Conservation (phyloP, 768 basidiomycete genomes). For the Dentipellis fragilis region DNA sequence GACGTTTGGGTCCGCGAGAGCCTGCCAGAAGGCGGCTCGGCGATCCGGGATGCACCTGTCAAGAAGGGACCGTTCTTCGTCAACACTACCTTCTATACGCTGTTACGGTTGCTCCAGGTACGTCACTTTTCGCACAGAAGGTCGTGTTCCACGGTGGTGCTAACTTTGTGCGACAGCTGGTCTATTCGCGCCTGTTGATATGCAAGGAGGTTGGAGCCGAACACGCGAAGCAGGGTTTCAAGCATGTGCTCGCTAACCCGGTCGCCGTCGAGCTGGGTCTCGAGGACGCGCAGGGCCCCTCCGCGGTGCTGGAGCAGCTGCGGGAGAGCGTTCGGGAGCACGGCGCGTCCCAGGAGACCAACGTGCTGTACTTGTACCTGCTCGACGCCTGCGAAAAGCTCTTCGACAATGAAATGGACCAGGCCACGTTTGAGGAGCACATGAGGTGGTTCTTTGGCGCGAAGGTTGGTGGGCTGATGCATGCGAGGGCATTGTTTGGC, state of each 20-base stretch:
- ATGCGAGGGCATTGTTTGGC: too few relatives aligned
- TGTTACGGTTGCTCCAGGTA: constrained; percentile 84
- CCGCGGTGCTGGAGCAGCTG: constrained; percentile 58
- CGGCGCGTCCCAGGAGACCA: constrained; percentile 33
- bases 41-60: constrained; percentile 17
- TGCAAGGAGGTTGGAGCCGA: constrained; percentile 77
- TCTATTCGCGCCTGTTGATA: constrained; percentile 78
- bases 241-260: constrained; percentile 62
- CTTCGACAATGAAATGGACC: constrained; percentile 90
- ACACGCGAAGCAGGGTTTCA: constrained; percentile 58
- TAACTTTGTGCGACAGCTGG: constrained; percentile 40
- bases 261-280: constrained; percentile 78
- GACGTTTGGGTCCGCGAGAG: constrained; percentile 10
- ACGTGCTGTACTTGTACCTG: constrained; percentile 81
- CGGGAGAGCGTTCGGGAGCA: constrained; percentile 49
- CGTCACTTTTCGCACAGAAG: constrained; percentile 18
- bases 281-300: constrained; percentile 72
- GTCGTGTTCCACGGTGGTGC: background rate
- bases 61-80: constrained; percentile 64
- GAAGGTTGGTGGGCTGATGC: constrained; percentile 38
- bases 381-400: constrained; percentile 87
- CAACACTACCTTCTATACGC: constrained; percentile 88
- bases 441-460: constrained; percentile 92
- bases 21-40: constrained; percentile 9
- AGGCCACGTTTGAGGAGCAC: constrained; percentile 87